These are phyloP conservation scores for Talaromyces marneffei DNA, from an alignment of 2,329 filamentous ascomycete species.

Conservation along the genomic window DNA sequence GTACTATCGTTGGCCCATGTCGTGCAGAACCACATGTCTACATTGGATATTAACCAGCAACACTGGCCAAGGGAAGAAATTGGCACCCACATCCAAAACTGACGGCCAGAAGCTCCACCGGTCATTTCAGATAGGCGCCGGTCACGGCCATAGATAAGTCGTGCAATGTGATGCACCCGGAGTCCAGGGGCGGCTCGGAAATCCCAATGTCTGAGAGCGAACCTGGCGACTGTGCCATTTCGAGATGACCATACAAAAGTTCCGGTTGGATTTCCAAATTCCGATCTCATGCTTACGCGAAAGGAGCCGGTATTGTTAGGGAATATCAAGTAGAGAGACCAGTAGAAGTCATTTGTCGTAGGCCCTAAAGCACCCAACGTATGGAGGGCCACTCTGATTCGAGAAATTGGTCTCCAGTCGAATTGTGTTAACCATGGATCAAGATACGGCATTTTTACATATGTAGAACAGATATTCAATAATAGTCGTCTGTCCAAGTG, in stretches of 20 bases:
- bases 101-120: background rate
- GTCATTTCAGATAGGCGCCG: background rate
- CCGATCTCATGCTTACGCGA: background rate
- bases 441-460: background rate
- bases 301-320: background rate
- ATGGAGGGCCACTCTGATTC: background rate
- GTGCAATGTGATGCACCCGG: background rate
- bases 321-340: background rate
- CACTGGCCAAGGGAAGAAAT: background rate
- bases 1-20: background rate
- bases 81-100: background rate
- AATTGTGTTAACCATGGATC: background rate
- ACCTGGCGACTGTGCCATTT: background rate
- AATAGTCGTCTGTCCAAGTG: background rate
- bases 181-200: background rate
- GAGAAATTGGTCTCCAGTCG: background rate
- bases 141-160: background rate
- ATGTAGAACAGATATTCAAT: background rate
- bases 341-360: background rate
- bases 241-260: background rate
- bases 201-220: background rate
- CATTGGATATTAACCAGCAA: background rate
- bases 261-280: background rate
- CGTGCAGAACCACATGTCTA: background rate
- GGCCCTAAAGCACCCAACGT: too few relatives aligned